Evolutionary conservation across 441 rosid species (phyloP).

Genomic region (Mallotus repandus): DNA sequence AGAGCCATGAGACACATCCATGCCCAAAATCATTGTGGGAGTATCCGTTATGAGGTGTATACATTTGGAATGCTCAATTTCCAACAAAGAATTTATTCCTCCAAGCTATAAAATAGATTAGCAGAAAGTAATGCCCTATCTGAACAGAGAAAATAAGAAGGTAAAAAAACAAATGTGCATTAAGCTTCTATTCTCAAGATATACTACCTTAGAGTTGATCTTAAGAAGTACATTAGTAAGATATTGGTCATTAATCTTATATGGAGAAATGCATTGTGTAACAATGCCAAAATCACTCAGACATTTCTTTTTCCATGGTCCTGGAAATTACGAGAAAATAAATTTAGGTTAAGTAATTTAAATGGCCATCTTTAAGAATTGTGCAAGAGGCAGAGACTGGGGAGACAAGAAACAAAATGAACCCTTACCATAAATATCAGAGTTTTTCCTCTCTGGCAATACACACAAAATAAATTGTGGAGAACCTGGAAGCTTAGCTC

Average conservation of each 20-base stretch:
- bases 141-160: slow-evolving; percentile 7
- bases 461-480: slow-evolving; percentile 76
- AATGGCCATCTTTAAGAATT: not conserved
- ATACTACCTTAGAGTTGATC: slow-evolving; percentile 89
- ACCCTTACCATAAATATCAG: slow-evolving; percentile 71
- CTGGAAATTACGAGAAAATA: slow-evolving; percentile 37
- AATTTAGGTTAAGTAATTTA: slow-evolving; percentile 13
- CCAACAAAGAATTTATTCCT: slow-evolving; percentile 90
- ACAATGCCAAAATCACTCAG: slow-evolving; percentile 66
- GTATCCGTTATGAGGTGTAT: slow-evolving; percentile 57
- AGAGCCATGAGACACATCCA: slow-evolving; percentile 97
- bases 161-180: not conserved
- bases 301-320: slow-evolving; percentile 92
- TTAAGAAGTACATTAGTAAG: slow-evolving; percentile 89
- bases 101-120: slow-evolving; percentile 61
- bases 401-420: slow-evolving; percentile 2
- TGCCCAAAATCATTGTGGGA: slow-evolving; percentile 93
- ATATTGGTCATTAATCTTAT: slow-evolving; percentile 71
- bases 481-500: slow-evolving; percentile 49
- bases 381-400: not conserved
- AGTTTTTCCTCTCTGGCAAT: slow-evolving; percentile 82
- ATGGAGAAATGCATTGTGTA: slow-evolving; percentile 87
- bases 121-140: slow-evolving; percentile 13
- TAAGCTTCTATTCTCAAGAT: slow-evolving; percentile 21
- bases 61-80: slow-evolving; percentile 46